Evolutionary conservation across 192 early-diverging fungal genomes (phyloP), one percentile per base, ranked within the genome.

Genomic region (Umbelopsis sp.): DNA sequence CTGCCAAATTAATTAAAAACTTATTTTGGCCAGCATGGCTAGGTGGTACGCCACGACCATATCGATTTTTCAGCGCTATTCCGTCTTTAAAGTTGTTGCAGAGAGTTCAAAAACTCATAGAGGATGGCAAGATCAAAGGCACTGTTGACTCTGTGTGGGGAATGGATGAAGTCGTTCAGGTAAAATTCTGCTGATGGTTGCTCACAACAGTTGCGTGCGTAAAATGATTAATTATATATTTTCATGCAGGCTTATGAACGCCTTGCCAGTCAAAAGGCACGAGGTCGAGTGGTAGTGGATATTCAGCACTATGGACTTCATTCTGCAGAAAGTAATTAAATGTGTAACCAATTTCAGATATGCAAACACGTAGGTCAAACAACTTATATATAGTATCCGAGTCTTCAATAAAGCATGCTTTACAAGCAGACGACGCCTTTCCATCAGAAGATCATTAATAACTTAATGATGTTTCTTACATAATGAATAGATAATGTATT

Each of bases 161-260:
- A 4, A 43, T 66, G 36, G 65, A 66, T 43, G 32, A 66, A 41
- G 65, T 29, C 36, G 9, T 38, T 38, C 20, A 17, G 32, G 65
- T 66, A 66, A 43, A 34, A 31, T 4, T 5, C 8, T 5, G 36
- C 31, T 22, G 59, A 5, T 26, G 31, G 25, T 41, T 38, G 6
- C 10, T 34, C 12, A 20, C 7, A 38, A 22, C 24, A 3, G 11
- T 14, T 65, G 29, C 4, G 26, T 11, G 36, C 6, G 59, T 66
- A 11, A 9, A 36, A 31, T 34, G n/a, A 17, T 21, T 2, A 0
- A 43, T 17, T 41, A 3, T 0, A 3, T 9, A 9, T 44, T 5
- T 9, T 12, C 12, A 44, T 49, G 1, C 65, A 66, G 65, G 65
- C 65, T 34, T 66, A 66, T 66, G 65, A 66, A 14, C 36, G 65